A percentile compares a stretch with the other conserved stretches of the same genome.
Conservation (phyloP, 192 early-diverging fungal species). For the Coemansia sp. region DNA sequence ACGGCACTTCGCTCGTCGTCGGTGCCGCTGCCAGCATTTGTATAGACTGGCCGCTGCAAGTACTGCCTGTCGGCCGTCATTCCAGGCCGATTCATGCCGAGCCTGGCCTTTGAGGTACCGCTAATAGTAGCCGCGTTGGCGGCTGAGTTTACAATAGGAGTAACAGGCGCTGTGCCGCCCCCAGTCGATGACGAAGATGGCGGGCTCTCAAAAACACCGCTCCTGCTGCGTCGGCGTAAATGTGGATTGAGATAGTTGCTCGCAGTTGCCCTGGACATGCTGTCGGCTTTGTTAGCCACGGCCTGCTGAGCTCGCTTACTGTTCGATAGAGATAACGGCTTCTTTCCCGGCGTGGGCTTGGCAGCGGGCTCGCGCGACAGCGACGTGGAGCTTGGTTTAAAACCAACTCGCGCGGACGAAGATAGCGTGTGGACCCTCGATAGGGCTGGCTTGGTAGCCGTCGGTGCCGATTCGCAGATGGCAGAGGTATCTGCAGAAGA, state of each 20-base stretch:
- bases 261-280: slow-evolving; percentile 51
- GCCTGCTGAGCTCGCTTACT: slow-evolving; percentile 12
- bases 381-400: not conserved
- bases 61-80: slow-evolving; percentile 22
- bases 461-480: not conserved
- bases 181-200: slow-evolving; percentile 12
- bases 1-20: slow-evolving; percentile 27
- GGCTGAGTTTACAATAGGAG: not conserved
- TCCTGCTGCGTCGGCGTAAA: slow-evolving; percentile 44
- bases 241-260: slow-evolving; percentile 53
- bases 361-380: slow-evolving; percentile 4
- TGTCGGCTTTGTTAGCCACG: slow-evolving; percentile 11
- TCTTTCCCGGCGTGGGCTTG: not conserved
- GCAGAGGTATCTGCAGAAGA: not conserved
- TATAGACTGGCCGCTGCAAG: slow-evolving; percentile 19
- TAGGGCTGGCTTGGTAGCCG: not conserved
- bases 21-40: slow-evolving; percentile 4
- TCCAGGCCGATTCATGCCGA: slow-evolving; percentile 18
- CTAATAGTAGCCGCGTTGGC: slow-evolving; percentile 41
- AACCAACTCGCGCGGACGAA: not conserved
- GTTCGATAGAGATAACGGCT: not conserved
- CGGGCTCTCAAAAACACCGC: slow-evolving; percentile 43
- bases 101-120: slow-evolving; percentile 28
- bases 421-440: not conserved
- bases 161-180: slow-evolving; percentile 5